These are phyloP conservation scores for Aegilops sharonensis DNA, from an alignment of 176 grass and related monocot species.

Conservation along the genomic window DNA sequence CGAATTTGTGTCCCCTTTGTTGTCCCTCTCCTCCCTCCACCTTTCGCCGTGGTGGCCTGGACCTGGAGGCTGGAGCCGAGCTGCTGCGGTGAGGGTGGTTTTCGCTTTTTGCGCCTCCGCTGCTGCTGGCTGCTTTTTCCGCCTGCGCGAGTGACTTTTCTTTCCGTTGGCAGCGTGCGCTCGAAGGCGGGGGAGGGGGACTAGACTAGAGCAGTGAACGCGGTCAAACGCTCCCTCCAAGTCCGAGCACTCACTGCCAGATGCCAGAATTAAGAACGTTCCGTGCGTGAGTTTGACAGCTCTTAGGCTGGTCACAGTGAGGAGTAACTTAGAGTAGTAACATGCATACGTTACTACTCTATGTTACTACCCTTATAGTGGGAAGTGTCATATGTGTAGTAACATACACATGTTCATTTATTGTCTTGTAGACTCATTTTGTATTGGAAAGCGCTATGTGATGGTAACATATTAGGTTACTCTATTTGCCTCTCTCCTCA, in stretches of 20 bases:
- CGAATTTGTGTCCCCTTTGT: neutral
- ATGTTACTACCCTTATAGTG: too few species aligned
- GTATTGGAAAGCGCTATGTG: too few species aligned
- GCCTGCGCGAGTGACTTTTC: conserved; percentile 1
- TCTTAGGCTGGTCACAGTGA: neutral
- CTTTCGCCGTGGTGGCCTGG: conserved; percentile 27
- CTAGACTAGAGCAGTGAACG: neutral
- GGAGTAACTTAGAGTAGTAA: too few species aligned
- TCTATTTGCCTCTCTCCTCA: too few species aligned
- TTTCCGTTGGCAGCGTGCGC: neutral
- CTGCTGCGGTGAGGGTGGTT: conserved; percentile 19
- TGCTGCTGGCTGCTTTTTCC: conserved; percentile 10
- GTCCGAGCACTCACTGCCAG: neutral
- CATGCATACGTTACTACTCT: too few species aligned
- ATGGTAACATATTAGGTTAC: too few species aligned
- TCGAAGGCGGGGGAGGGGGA: neutral
- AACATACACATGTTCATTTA: too few species aligned
- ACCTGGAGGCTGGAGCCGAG: neutral
- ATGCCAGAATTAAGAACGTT: neutral
- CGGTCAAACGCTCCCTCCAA: neutral
- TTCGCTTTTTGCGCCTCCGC: conserved; percentile 53
- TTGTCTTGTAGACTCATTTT: too few species aligned
- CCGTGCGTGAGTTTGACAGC: neutral
- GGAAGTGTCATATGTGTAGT: too few species aligned
- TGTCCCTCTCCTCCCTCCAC: neutral